Evolutionary conservation across 495 filamentous ascomycete species (phyloP).

Genomic region (Aspergillus baeticus): DNA sequence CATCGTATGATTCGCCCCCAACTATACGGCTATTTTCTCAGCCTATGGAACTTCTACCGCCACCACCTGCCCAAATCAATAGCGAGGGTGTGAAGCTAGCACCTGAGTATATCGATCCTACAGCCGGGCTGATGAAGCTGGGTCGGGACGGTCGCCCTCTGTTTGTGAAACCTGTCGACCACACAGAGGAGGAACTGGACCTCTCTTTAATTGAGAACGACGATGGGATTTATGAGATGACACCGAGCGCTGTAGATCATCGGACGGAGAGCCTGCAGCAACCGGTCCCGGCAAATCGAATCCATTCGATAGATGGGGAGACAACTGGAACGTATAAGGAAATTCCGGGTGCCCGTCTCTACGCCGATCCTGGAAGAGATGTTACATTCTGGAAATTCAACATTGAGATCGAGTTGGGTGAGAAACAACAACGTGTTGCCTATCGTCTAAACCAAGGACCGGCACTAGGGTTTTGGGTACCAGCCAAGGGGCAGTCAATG

Average conservation of each 20-base stretch:
- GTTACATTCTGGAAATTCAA: conserved; percentile 97
- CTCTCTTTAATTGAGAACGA: conserved; percentile 75
- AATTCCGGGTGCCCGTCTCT: conserved; percentile 75
- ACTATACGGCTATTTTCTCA: conserved; percentile 80
- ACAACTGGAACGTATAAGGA: conserved; percentile 73
- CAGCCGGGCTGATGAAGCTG: conserved; percentile 83
- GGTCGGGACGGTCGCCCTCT: conserved; percentile 76
- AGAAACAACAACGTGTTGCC: conserved; percentile 77
- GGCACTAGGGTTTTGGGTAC: conserved; percentile 91
- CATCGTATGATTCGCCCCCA: conserved; percentile 76
- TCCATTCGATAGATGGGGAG: conserved; percentile 63
- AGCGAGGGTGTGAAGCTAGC: conserved; percentile 60
- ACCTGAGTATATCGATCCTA: conserved; percentile 82
- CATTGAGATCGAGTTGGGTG: conserved; percentile 80
- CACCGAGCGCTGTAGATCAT: conserved; percentile 44
- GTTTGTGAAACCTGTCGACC: conserved; percentile 82
- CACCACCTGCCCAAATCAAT: conserved; percentile 69
- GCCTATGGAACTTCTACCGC: conserved; percentile 78
- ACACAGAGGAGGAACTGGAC: conserved; percentile 70
- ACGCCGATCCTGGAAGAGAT: conserved; percentile 79
- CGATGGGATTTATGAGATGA: conserved; percentile 72
- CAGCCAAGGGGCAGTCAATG: conserved; percentile 82
- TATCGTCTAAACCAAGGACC: conserved; percentile 95
- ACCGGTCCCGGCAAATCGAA: conserved; percentile 41
- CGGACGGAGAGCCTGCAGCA: conserved; percentile 35